These are phyloP conservation scores for Polytolypa hystricis DNA, from an alignment of 2,329 filamentous ascomycete genomes.

Conservation along the genomic window DNA sequence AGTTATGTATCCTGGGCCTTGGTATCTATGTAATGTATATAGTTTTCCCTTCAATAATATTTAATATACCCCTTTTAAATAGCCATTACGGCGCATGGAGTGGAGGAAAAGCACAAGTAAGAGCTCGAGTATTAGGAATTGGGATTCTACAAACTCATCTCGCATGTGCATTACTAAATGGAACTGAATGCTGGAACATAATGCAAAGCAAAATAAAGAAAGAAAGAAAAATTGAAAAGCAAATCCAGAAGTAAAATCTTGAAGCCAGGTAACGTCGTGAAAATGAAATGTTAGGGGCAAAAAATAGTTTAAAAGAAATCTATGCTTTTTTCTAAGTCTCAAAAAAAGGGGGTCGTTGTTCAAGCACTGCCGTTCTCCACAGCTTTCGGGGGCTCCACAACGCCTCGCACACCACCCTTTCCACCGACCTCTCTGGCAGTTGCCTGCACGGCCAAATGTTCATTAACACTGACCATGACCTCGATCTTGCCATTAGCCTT, in stretches of 20 bases:
- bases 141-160: too few species aligned
- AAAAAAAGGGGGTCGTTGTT: too few species aligned
- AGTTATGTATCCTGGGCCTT: too few species aligned
- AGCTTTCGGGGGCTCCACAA: conserved; percentile 33
- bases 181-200: too few species aligned
- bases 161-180: too few species aligned
- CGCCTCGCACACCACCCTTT: conserved; percentile 70
- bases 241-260: conserved; percentile 15
- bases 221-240: not conserved
- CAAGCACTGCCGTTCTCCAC: conserved; percentile 24
- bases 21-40: too few species aligned
- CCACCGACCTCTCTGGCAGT: conserved; percentile 77
- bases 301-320: not conserved
- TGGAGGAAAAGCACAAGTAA: too few species aligned
- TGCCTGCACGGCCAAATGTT: conserved; percentile 67
- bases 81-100: too few species aligned
- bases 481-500: conserved; percentile 89
- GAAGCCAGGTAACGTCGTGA: not conserved
- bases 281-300: conserved; percentile 3
- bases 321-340: too few species aligned
- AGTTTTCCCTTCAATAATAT: too few species aligned
- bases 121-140: too few species aligned
- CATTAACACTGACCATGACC: conserved; percentile 78
- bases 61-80: too few species aligned
- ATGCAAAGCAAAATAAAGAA: not conserved